These are phyloP conservation scores for Strombidium stylifer DNA, from an alignment of 73 alveolate genomes.

Conservation along the genomic window DNA sequence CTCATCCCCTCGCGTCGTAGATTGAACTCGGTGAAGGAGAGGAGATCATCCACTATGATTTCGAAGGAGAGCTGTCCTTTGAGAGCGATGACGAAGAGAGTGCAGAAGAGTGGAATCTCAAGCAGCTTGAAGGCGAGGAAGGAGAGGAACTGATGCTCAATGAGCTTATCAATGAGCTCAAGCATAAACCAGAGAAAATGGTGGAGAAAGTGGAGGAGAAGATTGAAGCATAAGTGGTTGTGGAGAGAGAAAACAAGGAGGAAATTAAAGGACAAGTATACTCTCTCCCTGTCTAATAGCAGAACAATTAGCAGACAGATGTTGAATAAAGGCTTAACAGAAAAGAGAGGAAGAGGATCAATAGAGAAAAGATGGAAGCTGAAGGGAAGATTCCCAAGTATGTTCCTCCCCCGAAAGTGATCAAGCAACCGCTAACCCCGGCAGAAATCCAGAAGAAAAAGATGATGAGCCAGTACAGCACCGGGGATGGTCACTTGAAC, in stretches of 20 bases:
- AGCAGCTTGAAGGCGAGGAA: not conserved
- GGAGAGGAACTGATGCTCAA: too few relatives aligned
- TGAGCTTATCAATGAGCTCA: too few relatives aligned
- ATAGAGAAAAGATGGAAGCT: not conserved
- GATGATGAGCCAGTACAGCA: constrained; percentile 4
- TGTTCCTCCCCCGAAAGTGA: not conserved
- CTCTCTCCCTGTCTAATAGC: not conserved
- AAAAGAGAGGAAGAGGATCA: not conserved
- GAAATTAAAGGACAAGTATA: not conserved
- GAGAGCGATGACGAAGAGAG: not conserved
- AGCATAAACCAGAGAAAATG: not conserved
- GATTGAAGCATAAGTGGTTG: not conserved
- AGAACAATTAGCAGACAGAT: not conserved
- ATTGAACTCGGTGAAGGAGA: not conserved
- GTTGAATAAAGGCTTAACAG: not conserved
- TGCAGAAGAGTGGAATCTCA: not conserved
- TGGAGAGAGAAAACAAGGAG: not conserved
- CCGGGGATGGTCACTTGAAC: constrained; percentile 19
- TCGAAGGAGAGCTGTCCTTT: not conserved
- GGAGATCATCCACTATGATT: not conserved
- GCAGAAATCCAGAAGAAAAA: not conserved
- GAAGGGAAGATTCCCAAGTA: not conserved
- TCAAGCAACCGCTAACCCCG: not conserved
- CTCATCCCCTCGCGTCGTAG: not conserved
- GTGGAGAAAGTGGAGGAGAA: not conserved